Conservation (phyloP, 441 rosid genomes). For the Cnidoscolus chayamansa region DNA sequence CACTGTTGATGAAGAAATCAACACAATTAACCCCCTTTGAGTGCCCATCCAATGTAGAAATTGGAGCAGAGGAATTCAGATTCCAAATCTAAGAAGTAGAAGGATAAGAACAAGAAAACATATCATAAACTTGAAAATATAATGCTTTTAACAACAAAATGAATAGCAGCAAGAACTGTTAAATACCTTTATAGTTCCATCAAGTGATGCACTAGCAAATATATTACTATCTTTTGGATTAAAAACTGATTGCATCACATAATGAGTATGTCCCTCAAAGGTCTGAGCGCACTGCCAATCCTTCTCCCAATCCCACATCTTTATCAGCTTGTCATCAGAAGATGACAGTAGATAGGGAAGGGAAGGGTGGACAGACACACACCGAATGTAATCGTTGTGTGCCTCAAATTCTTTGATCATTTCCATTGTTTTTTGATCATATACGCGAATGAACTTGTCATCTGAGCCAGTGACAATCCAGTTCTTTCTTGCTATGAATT, state of each 20-base stretch:
- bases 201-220: conserved; percentile 93
- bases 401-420: conserved; percentile 82
- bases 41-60: conserved; percentile 59
- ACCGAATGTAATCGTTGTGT: conserved; percentile 77
- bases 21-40: conserved; percentile 69
- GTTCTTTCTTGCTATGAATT: conserved; percentile 53
- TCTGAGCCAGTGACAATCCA: conserved; percentile 73
- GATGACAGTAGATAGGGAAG: conserved; percentile 78
- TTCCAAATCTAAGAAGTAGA: conserved; percentile 56
- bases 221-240: conserved; percentile 67
- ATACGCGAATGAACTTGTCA: conserved; percentile 58
- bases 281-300: conserved; percentile 79
- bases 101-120: too few relatives aligned
- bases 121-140: not conserved
- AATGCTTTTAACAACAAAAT: not conserved
- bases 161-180: not conserved
- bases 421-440: conserved; percentile 73
- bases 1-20: conserved; percentile 47
- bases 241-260: conserved; percentile 82
- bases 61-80: conserved; percentile 52
- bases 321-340: conserved; percentile 84
- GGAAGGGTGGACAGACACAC: conserved; percentile 70
- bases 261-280: conserved; percentile 85
- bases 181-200: conserved; percentile 70
- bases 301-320: conserved; percentile 97